phyloP scores from a whole-genome alignment of 2,329 filamentous ascomycete species.

The Trichoderma sp. region DNA sequence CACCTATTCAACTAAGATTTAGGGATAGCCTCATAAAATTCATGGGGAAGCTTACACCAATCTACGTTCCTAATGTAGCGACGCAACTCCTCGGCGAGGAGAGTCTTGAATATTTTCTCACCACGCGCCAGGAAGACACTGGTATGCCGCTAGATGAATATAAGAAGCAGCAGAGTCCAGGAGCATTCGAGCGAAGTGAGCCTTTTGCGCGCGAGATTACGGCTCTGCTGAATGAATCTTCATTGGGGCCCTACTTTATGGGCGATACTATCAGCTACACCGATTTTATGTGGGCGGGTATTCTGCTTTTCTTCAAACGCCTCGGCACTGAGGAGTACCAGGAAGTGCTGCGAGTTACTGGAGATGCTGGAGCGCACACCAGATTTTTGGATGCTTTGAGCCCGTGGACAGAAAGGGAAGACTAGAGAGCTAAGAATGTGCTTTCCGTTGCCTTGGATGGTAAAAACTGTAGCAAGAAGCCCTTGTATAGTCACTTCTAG shows the following conservation, averaged over 20 bases:
- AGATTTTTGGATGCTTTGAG: conserved; percentile 5
- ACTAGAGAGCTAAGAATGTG: not conserved
- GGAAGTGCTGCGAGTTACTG: not conserved
- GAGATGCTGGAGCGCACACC: not conserved
- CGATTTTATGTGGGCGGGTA: conserved; percentile 10
- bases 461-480: not conserved
- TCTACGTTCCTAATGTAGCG: not conserved
- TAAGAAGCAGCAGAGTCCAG: not conserved
- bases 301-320: conserved; percentile 10
- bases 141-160: conserved; percentile 9
- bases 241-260: not conserved
- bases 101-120: not conserved
- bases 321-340: not conserved
- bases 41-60: not conserved
- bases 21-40: not conserved
- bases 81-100: not conserved
- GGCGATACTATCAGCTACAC: conserved; percentile 10
- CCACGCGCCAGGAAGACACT: not conserved
- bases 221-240: conserved; percentile 8
- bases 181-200: not conserved
- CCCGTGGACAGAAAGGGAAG: not conserved
- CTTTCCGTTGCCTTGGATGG: not conserved
- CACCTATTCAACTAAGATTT: not conserved
- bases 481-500: not conserved
- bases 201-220: conserved; percentile 13